Percentiles rank a stretch among this genome's conserved stretches.
These are phyloP conservation scores for Pseudopyricularia javanii DNA, from an alignment of 2,329 filamentous ascomycete genomes.

Conservation along the genomic window DNA sequence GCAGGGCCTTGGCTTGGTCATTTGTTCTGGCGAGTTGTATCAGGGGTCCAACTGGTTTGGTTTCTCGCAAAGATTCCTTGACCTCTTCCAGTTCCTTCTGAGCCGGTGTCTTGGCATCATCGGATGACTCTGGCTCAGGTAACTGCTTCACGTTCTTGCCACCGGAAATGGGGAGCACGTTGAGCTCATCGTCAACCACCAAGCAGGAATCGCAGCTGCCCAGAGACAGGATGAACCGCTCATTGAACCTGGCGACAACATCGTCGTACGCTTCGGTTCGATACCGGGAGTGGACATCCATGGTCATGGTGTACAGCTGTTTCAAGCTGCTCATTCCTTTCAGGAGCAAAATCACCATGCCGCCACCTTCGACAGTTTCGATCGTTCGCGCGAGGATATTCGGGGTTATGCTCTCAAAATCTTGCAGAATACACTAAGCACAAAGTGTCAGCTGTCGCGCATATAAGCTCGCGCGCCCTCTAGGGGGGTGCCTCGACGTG, in stretches of 20 bases:
- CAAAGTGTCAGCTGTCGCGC: conserved; percentile 4
- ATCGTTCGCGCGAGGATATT: conserved; percentile 90
- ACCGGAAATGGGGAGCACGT: conserved; percentile 92
- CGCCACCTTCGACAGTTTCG: conserved; percentile 95
- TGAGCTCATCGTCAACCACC: conserved; percentile 94
- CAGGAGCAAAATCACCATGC: conserved; percentile 75
- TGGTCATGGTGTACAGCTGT: conserved; percentile 90
- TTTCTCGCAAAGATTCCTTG: conserved; percentile 77
- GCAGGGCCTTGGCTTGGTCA: conserved; percentile 91
- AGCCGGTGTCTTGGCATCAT: conserved; percentile 60
- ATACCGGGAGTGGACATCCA: conserved; percentile 96
- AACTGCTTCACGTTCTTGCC: conserved; percentile 80
- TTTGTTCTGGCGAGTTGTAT: conserved; percentile 79
- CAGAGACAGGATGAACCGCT: conserved; percentile 88
- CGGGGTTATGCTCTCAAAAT: conserved; percentile 96
- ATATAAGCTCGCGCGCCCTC: not conserved
- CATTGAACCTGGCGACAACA: conserved; percentile 92
- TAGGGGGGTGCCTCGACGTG: not conserved
- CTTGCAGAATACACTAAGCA: conserved; percentile 69
- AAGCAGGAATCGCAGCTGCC: conserved; percentile 92
- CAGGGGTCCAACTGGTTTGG: conserved; percentile 74
- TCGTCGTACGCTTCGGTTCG: conserved; percentile 92
- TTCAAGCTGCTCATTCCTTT: conserved; percentile 97
- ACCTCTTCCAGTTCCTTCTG: conserved; percentile 71
- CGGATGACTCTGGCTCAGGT: conserved; percentile 61